A percentile compares a stretch with the other conserved stretches of the same genome.
phyloP scores from a whole-genome alignment of 2,329 filamentous ascomycete genomes.

The Xylaria sp. region DNA sequence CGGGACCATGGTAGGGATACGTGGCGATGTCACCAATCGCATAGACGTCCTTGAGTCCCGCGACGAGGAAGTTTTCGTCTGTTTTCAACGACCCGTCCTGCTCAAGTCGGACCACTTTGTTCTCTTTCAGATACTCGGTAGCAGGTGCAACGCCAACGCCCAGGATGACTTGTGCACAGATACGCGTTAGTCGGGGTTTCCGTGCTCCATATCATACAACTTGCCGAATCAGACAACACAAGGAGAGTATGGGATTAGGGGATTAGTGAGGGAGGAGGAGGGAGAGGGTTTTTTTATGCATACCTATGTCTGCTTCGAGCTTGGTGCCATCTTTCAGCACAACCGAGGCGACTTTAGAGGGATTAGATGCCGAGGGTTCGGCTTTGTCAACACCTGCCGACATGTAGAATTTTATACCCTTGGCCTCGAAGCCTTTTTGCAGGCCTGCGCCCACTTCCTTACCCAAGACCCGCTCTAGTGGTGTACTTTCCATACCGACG shows the following conservation, averaged over 20 bases:
- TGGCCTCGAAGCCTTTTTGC: slow-evolving; percentile 78
- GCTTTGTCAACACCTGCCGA: slow-evolving; percentile 83
- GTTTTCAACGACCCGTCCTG: slow-evolving; percentile 85
- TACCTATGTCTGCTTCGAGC: slow-evolving; percentile 76
- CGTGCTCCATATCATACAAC: too few relatives aligned
- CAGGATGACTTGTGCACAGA: slow-evolving; percentile 70
- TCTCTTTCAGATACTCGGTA: slow-evolving; percentile 80
- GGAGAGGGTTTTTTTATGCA: too few relatives aligned
- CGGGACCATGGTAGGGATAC: slow-evolving; percentile 91
- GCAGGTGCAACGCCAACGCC: slow-evolving; percentile 88
- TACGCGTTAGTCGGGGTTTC: too few relatives aligned
- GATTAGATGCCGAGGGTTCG: slow-evolving; percentile 68
- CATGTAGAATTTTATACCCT: slow-evolving; percentile 88
- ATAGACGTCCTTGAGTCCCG: slow-evolving; percentile 81
- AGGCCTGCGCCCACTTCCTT: slow-evolving; percentile 80
- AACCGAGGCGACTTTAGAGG: slow-evolving; percentile 78
- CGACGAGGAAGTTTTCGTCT: slow-evolving; percentile 78
- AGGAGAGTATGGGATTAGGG: too few relatives aligned
- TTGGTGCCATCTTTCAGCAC: slow-evolving; percentile 84
- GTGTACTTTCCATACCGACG: slow-evolving; percentile 85
- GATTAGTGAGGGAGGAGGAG: too few relatives aligned
- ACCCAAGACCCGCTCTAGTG: slow-evolving; percentile 86
- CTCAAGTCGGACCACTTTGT: slow-evolving; percentile 71
- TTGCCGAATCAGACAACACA: too few relatives aligned
- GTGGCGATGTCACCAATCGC: slow-evolving; percentile 95